Evolutionary conservation across 2,329 filamentous ascomycete species (phyloP), one percentile per base, ranked within the genome.

Genomic region (Cercospora nicotianae): DNA sequence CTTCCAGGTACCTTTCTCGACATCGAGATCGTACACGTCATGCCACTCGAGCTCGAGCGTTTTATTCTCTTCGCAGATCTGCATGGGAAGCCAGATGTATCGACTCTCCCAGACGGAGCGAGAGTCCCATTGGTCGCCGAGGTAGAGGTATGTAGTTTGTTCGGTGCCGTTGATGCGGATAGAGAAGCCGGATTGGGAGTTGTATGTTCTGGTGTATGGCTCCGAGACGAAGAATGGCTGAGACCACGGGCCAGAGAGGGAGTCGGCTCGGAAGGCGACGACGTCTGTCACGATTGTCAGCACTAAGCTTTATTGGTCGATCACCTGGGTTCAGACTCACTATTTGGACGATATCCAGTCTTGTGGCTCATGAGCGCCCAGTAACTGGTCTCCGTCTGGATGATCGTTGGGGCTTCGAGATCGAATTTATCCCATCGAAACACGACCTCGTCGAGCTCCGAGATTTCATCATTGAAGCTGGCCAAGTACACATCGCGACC

Each of bases 91-190:
- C 85, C 85, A 87, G 70, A 87, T 86, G 70, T 87, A 86, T 5
- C 85, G 79, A 65, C 81, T 84, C 68, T 87, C 85, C 85, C 85
- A 87, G 0, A 87, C 77, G 0, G 84, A 85, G 72, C 86, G 86
- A 0, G 80, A 82, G 0, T 86, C 77, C 89, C 89, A 91, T 16
- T 89, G 85, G 76, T 91, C 89, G 16, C 89, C 89, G 78, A 90
- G 84, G 77, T 90, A 91, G 70, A 89, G 83, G 58, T 72, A 74
- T 2, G 73, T 74, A 3, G 72, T 74, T 16, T 82, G 81, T 13
- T 79, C 70, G 4, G 74, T 76, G 30, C 79, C 77, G 31, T 79
- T 75, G n/a, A 85, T 74, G 7, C 79, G 76, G 8, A 90, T 80
- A 16, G 90, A 81, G 71, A 83, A 90, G 55, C 82, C 87, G 0